Base-by-base conservation (phyloP, 2,329 filamentous ascomycete species). In the Cryoendolithus antarcticus region DNA sequence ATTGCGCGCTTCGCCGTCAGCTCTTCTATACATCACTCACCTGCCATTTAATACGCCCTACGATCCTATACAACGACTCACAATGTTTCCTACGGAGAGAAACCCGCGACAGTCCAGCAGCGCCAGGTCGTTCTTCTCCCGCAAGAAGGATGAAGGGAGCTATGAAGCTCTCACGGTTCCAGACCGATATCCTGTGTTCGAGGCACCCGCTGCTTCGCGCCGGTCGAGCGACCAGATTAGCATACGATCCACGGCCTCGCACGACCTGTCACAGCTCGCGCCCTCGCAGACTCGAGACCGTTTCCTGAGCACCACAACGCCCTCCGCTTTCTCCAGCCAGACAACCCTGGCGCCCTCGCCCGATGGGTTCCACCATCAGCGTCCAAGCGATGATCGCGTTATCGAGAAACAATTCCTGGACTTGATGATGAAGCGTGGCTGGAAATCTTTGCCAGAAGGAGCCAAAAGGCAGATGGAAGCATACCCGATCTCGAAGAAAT, bases 351-450 rank as follows among this genome's bases (percentile, higher is more conserved):
- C 39, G 9, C 24, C 24, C 7, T 59, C 60, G 2, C 67, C 69
- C 3, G 69, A 73, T 13, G 69, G 67, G n/a, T 71, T 74, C 50
- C 58, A 77, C 46, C 74, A 91, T 37, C 73, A 77, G 34, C 77
- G 82, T 51, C 86, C 86, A 10, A 73, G 78, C 38, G 83, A 93
- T 58, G 86, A 93, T 55, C 75, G 78, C 43, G 66, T 93, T 9
- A 82, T 95, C 34, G 86, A 96, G 58, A 79, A 88, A 55, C 84
- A 94, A 68, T 96, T 96, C 56, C 70, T 88, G 54, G 80, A 86
- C 38, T 67, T 98, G 48, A 96, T 98, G 91, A 84, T 93, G 56
- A 95, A 95, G 65, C 77, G 91, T 64, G 91, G 89, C 48, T 96
- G 88, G 85, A 91, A 94, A 65, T 93, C 93, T 61, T 68, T 98